A percentile compares a stretch with the other conserved stretches of the same genome.
Conservation (phyloP, 208 protist species). For the Endotrypanum monterogeii region DNA sequence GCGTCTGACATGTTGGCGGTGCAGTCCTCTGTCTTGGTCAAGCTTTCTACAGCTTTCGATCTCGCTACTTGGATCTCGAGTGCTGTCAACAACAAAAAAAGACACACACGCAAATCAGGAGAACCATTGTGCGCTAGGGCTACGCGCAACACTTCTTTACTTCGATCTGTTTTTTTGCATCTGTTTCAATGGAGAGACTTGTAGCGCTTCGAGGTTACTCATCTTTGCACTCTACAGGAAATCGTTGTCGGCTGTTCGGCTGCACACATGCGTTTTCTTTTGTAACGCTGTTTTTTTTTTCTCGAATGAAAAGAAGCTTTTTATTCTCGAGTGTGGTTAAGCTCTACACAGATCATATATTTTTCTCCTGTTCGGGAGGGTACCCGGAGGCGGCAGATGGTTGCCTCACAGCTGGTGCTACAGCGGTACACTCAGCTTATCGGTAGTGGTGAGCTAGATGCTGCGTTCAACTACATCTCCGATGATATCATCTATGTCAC, state of each 20-base stretch:
- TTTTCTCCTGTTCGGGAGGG: neutral
- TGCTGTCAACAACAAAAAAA: neutral
- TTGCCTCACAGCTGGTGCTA: slow-evolving; percentile 58
- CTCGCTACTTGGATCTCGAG: neutral
- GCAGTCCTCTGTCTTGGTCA: neutral
- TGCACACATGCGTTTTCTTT: neutral
- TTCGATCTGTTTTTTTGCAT: neutral
- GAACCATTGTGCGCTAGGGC: neutral
- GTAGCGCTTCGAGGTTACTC: neutral
- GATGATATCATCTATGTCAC: slow-evolving; percentile 79
- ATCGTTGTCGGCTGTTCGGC: neutral
- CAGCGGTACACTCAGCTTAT: slow-evolving; percentile 68
- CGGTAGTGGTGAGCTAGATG: slow-evolving; percentile 53
- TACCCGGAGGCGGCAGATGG: slow-evolving; percentile 30
- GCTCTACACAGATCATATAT: neutral
- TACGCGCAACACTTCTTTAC: neutral
- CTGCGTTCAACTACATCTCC: slow-evolving; percentile 60
- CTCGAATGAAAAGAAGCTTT: neutral
- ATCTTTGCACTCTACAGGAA: neutral
- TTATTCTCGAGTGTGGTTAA: neutral
- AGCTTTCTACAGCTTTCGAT: neutral
- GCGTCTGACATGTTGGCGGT: neutral
- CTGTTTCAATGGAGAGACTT: neutral
- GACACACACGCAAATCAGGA: neutral
- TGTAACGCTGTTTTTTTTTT: no score